Base-by-base conservation (phyloP, 345 rosid species). In the Boechera stricta region DNA sequence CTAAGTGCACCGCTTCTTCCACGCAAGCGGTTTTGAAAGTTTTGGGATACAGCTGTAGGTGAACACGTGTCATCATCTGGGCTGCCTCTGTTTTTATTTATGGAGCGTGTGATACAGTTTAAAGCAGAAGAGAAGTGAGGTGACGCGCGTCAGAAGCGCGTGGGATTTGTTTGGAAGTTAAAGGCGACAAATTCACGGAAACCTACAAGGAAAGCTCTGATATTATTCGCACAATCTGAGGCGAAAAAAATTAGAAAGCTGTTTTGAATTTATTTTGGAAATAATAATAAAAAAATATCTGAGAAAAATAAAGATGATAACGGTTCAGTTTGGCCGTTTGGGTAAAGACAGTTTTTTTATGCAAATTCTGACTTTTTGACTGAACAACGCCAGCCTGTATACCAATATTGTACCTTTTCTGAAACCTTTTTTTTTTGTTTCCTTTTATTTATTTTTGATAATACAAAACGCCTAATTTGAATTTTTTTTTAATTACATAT, bases 41-140 rank as follows among this genome's bases (percentile, higher is more conserved):
- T 69, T 86, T 81, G 93, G 85, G 88, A 86, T 83, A 90, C 98
- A 92, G 94, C 94, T 92, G 94, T 84, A 81, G 47, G 66, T 33
- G 57, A 55, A 86, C 91, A 92, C 98, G 96, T 84, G 98, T 89
- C 96, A 16, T 1, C 1, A 77, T 77, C 81, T 64, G 10, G 0
- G 13, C 4, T 57, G 44, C 72, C 45, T 71, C 49, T 29, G 13
- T 71, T 38, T 61, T 15, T 7, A 38, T 18, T 21, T 7, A 0
- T 35, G 36, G 69, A 48, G 71, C 75, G 75, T 77, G 75, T 35
- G 47, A 55, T 31, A 65, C 67, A 75, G 58, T 74, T 51, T 42
- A 41, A 44, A 52, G 57, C 16, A 5, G 36, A 54, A 29, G 28
- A 5, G 36, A 54, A 29, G 31, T 42, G 32, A 15, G 11, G 0